Evolutionary conservation across 2,329 filamentous ascomycete genomes (phyloP), one percentile per base, ranked within the genome.

Genomic region (Daldinia sp.): DNA sequence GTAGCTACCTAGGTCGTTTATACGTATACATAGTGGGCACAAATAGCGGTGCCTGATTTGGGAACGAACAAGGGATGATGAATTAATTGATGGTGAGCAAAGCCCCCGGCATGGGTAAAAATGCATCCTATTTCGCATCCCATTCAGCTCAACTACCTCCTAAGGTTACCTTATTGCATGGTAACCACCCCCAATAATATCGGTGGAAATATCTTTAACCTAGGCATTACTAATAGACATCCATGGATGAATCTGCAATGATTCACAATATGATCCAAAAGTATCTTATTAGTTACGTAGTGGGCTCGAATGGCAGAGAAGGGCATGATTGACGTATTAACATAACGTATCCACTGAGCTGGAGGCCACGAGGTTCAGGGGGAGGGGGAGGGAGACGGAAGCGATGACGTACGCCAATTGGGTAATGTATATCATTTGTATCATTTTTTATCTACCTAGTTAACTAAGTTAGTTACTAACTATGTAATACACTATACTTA

Each of bases 351-450:
- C 25, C 34, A 49, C 29, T 48, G 45, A 25, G 29, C 35, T 47
- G 11, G n/a, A 27, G 39, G 23, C 61, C 56, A 58, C 49, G 52
- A 54, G 47, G 43, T 29, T 48, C 50, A 55, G n/a, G 59, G 60
- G 52, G 41, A 17, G 39, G 15, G 2, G 3, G 39, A 55, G 60
- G 52, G 41, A 17, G 39, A 10, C 2, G 3, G 39, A n/a, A 19
- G 32, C 47, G 53, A 66, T 66, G 60, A 66, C 64, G 64, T 66
- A 66, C 57, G 60, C 58, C 60, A 45, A 51, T 52, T 21, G 7
- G 34, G 15, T 49, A 21, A 27, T 41, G 45, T 13, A 15, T n/a
- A n/a, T n/a, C n/a, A n/a, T n/a, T n/a, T n/a, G n/a, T n/a, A 37
- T 56, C 41, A 25, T 47, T 25, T 55, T 45, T 43, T 21, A 17